Evolutionary conservation across 164 flowering plant species (phyloP).

Genomic region (Sextonia rubra): DNA sequence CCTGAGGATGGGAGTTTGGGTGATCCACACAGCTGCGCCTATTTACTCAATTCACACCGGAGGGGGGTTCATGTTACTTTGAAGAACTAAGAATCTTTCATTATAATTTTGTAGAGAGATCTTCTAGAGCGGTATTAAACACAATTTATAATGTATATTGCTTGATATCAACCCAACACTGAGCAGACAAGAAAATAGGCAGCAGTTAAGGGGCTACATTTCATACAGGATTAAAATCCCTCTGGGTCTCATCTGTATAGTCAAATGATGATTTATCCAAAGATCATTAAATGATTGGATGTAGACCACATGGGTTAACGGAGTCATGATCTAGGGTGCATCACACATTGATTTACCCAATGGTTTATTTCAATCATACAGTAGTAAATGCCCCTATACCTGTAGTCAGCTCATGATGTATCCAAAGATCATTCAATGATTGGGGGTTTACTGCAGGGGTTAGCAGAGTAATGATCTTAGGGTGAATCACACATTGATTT

Average conservation of each 20-base stretch:
- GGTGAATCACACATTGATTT: no score
- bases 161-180: not conserved
- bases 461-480: no score
- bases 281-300: not conserved
- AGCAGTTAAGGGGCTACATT: not conserved
- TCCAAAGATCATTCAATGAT: not conserved
- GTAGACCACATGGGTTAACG: not conserved
- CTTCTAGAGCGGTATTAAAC: not conserved
- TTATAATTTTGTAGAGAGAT: not conserved
- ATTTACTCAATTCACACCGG: not conserved
- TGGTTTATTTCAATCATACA: no score
- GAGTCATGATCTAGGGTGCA: no score
- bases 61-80: not conserved
- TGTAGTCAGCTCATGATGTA: not conserved
- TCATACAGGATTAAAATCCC: not conserved
- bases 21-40: not conserved
- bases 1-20: not conserved
- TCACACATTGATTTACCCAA: no score
- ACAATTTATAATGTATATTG: not conserved
- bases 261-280: not conserved
- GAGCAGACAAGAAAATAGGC: not conserved
- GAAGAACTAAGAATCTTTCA: not conserved
- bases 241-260: not conserved
- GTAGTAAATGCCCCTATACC: no score
- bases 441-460: not conserved